phyloP scores from a whole-genome alignment of 345 rosid species.

The Syzygium jambos region DNA sequence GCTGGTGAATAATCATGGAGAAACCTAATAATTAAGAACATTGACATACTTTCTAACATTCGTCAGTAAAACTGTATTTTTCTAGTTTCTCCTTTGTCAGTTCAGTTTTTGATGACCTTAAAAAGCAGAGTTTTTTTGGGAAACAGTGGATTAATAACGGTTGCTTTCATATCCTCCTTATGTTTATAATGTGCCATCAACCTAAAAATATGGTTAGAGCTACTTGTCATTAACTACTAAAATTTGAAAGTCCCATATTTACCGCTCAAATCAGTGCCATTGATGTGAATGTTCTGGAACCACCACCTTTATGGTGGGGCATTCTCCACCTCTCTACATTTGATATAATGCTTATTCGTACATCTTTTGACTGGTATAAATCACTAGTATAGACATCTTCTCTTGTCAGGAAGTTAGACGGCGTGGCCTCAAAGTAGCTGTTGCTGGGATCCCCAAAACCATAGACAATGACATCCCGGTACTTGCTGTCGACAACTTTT shows the following conservation, averaged over 20 bases:
- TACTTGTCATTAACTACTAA: neutral
- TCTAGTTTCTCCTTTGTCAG: neutral
- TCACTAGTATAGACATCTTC: neutral
- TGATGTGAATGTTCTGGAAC: neutral
- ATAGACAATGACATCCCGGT: slow-evolving; percentile 94
- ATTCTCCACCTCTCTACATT: neutral
- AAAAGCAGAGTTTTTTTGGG: neutral
- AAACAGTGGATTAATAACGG: neutral
- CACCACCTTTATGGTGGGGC: neutral
- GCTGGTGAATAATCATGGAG: neutral
- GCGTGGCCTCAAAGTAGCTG: slow-evolving; percentile 75
- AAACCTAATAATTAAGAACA: neutral
- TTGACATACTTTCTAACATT: neutral
- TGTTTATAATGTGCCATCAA: neutral
- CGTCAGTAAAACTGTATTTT: neutral
- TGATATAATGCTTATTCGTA: neutral
- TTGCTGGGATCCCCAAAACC: slow-evolving; percentile 89
- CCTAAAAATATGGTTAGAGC: neutral
- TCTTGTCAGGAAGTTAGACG: slow-evolving; percentile 58
- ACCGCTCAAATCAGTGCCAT: neutral
- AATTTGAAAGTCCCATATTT: neutral
- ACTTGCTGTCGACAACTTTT: slow-evolving; percentile 7
- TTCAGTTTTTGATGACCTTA: neutral
- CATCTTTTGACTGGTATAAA: neutral
- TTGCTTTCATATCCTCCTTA: neutral